These are phyloP conservation scores for Fusarium sp. DNA, from an alignment of 2,329 filamentous ascomycete genomes.

Conservation along the genomic window DNA sequence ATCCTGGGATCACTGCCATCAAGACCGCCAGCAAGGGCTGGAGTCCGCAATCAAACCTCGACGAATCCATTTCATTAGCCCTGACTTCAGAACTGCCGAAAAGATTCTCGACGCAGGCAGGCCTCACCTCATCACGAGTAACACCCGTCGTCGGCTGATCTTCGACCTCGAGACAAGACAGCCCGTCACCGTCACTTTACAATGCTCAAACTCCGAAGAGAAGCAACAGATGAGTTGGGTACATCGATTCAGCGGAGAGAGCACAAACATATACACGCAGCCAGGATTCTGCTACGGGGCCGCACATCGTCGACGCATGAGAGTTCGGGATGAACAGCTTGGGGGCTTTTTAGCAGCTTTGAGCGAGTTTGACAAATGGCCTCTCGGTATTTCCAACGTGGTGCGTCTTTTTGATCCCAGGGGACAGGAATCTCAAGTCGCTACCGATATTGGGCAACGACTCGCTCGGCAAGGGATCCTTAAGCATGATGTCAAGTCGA, in stretches of 20 bases:
- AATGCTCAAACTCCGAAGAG: neutral
- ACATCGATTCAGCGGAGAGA: neutral
- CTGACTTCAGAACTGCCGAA: neutral
- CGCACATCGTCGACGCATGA: neutral
- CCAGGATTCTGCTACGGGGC: neutral
- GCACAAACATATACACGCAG: neutral
- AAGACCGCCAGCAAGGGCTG: neutral
- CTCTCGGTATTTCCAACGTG: neutral
- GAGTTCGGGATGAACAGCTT: neutral
- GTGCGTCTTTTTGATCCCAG: neutral
- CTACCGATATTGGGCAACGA: neutral
- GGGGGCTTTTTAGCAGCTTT: neutral
- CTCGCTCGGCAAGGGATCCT: neutral
- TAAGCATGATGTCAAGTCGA: neutral
- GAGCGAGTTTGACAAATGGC: neutral
- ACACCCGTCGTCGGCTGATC: neutral
- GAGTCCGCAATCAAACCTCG: neutral
- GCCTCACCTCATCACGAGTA: neutral
- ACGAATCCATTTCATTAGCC: neutral
- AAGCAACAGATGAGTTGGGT: neutral
- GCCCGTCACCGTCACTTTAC: neutral
- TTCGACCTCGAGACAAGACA: neutral
- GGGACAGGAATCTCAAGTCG: neutral
- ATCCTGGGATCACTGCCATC: neutral
- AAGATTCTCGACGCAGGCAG: neutral